Conservation (phyloP, 176 grass and related monocot genomes). For the Leersia perrieri region DNA sequence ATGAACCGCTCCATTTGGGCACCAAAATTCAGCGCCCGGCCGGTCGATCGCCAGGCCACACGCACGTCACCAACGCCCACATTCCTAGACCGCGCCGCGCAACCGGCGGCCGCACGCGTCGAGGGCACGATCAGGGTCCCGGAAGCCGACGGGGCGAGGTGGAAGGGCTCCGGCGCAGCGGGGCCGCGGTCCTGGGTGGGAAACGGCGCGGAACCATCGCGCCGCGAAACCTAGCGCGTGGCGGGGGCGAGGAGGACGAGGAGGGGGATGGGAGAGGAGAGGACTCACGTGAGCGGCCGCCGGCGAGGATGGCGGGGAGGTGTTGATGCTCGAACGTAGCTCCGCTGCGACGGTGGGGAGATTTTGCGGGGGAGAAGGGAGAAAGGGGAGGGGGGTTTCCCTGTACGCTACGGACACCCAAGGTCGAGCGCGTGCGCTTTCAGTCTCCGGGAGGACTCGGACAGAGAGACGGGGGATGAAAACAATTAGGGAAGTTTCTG, state of each 20-base stretch:
- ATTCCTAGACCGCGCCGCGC: neutral
- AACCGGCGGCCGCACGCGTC: neutral
- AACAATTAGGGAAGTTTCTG: too few species aligned
- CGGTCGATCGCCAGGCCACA: neutral
- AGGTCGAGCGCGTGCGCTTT: too few species aligned
- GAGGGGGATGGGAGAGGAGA: neutral
- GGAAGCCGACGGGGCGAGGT: neutral
- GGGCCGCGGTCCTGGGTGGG: too few species aligned
- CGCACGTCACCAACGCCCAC: neutral
- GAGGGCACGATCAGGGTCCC: neutral
- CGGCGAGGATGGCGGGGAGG: neutral
- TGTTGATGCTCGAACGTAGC: too few species aligned
- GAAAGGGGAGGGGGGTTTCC: too few species aligned
- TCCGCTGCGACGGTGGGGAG: too few species aligned
- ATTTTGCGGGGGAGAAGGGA: too few species aligned
- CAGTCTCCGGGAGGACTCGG: too few species aligned
- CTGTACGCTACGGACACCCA: too few species aligned
- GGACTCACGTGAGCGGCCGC: neutral
- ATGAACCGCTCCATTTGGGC: neutral
- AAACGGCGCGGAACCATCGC: neutral
- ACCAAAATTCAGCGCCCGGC: neutral
- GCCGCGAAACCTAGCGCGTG: neutral
- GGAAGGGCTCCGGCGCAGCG: neutral
- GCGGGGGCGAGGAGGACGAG: too few species aligned
- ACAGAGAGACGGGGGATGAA: too few species aligned